A percentile compares a stretch with the other conserved stretches of the same genome.
Conservation (phyloP, 208 protist species). For the Crithidia acanthocephali region DNA sequence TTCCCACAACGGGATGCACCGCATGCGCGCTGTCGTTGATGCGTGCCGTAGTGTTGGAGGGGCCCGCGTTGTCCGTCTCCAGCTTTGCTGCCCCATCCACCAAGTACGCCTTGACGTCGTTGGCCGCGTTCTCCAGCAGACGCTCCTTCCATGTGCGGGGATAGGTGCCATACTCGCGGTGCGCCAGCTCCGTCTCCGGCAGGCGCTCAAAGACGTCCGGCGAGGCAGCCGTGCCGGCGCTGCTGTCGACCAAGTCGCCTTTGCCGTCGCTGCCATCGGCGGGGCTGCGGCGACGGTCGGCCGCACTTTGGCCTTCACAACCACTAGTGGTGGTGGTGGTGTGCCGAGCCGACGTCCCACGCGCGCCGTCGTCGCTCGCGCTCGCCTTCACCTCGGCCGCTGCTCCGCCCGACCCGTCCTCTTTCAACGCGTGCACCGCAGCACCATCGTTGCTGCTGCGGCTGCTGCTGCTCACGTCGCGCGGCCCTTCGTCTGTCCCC, state of each 20-base stretch:
- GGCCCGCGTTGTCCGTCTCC: background rate
- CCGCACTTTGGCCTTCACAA: too few species aligned
- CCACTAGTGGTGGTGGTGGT: too few species aligned
- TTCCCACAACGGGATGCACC: background rate
- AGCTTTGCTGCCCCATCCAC: background rate
- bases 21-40: background rate
- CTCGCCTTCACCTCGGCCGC: too few species aligned
- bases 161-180: slow-evolving; percentile 5
- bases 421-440: too few species aligned
- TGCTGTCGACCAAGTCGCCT: background rate
- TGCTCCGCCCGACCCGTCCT: too few species aligned
- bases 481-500: background rate
- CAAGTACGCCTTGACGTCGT: slow-evolving; percentile 8
- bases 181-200: background rate
- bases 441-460: too few species aligned
- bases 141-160: slow-evolving; percentile 1
- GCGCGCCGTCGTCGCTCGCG: too few species aligned
- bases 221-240: background rate
- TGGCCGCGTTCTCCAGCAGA: slow-evolving; percentile 8
- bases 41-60: too few species aligned
- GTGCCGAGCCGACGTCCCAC: too few species aligned
- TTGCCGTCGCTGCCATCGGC: background rate
- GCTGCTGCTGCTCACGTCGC: too few species aligned
- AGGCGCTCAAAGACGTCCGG: background rate
- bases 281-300: too few species aligned